phyloP scores from a whole-genome alignment of 345 rosid species.

The Mangifera indica region DNA sequence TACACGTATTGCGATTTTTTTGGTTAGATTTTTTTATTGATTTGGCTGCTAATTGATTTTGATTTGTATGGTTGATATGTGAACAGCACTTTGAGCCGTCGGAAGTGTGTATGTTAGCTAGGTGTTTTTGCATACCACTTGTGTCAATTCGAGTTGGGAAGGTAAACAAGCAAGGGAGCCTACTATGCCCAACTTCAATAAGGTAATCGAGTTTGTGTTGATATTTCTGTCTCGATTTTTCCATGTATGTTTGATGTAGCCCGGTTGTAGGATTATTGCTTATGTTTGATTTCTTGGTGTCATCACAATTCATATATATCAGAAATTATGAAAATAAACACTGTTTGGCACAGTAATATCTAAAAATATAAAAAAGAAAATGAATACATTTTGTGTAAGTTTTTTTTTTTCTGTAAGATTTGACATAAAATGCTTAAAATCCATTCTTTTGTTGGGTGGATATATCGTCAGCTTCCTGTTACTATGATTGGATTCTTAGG shows the following conservation, averaged over 20 bases:
- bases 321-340: not conserved
- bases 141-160: constrained; percentile 91
- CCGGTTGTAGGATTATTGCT: not conserved
- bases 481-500: not conserved
- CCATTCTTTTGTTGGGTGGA: not conserved
- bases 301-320: not conserved
- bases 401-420: not conserved
- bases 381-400: not conserved
- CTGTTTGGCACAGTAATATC: not conserved
- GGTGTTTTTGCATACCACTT: constrained; percentile 93
- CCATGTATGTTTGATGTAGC: not conserved
- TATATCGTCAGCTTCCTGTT: not conserved
- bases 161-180: constrained; percentile 65
- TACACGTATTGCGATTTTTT: constrained; percentile 12
- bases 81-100: constrained; percentile 84
- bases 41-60: not conserved
- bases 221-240: not conserved
- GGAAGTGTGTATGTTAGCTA: constrained; percentile 87
- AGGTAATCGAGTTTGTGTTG: constrained; percentile 51
- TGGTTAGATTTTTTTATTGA: not conserved
- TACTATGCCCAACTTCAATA: constrained; percentile 57
- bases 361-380: not conserved
- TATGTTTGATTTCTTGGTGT: too few species aligned
- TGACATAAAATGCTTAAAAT: not conserved
- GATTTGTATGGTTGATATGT: not conserved